These are phyloP conservation scores for Pyrenochaeta sp. DNA, from an alignment of 2,329 filamentous ascomycete species.

Conservation along the genomic window DNA sequence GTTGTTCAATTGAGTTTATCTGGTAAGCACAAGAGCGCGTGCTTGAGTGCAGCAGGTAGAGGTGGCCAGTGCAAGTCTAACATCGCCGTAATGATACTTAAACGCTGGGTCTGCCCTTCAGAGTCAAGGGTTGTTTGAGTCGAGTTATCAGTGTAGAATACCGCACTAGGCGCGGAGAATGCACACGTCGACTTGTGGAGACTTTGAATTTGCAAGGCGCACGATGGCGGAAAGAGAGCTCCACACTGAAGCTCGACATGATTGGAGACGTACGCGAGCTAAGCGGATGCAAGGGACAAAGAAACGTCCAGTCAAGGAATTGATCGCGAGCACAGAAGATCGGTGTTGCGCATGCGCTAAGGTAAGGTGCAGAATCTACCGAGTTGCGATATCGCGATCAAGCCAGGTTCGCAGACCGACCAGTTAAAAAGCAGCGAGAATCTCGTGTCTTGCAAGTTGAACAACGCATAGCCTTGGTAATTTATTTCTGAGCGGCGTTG, in stretches of 20 bases:
- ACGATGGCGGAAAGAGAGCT: not conserved
- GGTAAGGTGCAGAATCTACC: slow-evolving; percentile 17
- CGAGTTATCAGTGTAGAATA: not conserved
- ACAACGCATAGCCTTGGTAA: not conserved
- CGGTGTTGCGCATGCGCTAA: slow-evolving; percentile 18
- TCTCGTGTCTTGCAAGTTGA: not conserved
- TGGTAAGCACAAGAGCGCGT: too few relatives aligned
- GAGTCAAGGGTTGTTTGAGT: not conserved
- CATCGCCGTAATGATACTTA: not conserved
- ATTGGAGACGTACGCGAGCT: slow-evolving; percentile 6
- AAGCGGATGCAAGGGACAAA: slow-evolving; percentile 13
- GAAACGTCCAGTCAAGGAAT: slow-evolving; percentile 4
- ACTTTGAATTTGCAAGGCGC: not conserved
- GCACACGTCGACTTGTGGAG: not conserved
- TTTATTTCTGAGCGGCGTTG: not conserved
- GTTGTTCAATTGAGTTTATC: too few relatives aligned
- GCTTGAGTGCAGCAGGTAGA: too few relatives aligned
- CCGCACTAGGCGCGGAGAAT: not conserved
- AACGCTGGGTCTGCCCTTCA: not conserved
- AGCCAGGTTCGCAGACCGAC: not conserved
- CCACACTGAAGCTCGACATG: not conserved
- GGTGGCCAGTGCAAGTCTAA: not conserved
- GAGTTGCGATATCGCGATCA: slow-evolving; percentile 1
- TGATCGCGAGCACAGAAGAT: slow-evolving; percentile 15
- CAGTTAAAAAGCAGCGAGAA: not conserved